These are phyloP conservation scores for Orychophragmus violaceus DNA, from an alignment of 345 rosid species.

Conservation along the genomic window DNA sequence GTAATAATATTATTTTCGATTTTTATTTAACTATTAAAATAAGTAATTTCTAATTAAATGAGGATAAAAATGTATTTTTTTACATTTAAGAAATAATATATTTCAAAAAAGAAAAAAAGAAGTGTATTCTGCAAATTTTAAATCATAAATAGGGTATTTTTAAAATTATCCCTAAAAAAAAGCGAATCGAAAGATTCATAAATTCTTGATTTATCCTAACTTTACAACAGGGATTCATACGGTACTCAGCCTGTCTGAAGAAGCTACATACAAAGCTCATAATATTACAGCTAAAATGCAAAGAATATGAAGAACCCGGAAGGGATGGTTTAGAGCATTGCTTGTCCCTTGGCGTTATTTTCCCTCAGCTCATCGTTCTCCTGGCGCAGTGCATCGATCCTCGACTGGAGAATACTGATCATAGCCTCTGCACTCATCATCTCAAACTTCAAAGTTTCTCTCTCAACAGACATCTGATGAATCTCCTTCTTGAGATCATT, in stretches of 20 bases:
- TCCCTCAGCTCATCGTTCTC: conserved; percentile 76
- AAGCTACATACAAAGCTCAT: conserved; percentile 15
- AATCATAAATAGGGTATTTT: too few species aligned
- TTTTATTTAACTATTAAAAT: too few species aligned
- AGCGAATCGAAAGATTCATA: too few species aligned
- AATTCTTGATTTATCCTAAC: too few species aligned
- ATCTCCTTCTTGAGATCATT: conserved; percentile 59
- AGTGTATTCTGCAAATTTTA: too few species aligned
- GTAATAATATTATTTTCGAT: too few species aligned
- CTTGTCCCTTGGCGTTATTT: conserved; percentile 12
- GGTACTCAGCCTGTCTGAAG: conserved; percentile 12
- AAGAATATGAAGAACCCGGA: conserved; percentile 21
- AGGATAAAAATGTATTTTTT: too few species aligned
- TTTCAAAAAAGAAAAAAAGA: too few species aligned
- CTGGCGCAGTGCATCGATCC: conserved; percentile 48
- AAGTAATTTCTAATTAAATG: too few species aligned
- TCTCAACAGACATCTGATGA: conserved; percentile 61
- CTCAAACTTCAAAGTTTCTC: conserved; percentile 67
- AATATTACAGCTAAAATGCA: conserved; percentile 12
- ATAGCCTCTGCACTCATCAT: conserved; percentile 79
- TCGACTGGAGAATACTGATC: conserved; percentile 70
- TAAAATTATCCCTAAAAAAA: too few species aligned
- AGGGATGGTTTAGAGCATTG: background rate
- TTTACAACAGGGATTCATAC: conserved; percentile 21
- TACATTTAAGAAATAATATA: too few species aligned